These are phyloP conservation scores for Amoeboaphelidium protococcarum DNA, from an alignment of 371 early-diverging fungal species.

Conservation along the genomic window DNA sequence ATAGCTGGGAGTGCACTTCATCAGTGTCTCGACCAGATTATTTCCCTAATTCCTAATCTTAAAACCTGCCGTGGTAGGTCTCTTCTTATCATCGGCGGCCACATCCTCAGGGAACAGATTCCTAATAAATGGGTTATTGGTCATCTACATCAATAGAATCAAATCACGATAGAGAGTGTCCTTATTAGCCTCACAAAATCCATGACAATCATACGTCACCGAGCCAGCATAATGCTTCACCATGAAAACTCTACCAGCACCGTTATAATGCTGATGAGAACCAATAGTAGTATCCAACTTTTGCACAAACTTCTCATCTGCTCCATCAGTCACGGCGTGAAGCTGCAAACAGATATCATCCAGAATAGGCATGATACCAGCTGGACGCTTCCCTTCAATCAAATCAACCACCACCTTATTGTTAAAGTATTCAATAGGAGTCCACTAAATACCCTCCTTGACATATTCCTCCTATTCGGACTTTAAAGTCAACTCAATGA, in stretches of 20 bases:
- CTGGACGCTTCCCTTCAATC: constrained; percentile 80
- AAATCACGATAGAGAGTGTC: constrained; percentile 36
- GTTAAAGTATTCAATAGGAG: constrained; percentile 98
- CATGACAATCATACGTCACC: constrained; percentile 69
- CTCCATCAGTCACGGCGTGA: constrained; percentile 58
- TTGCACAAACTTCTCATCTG: constrained; percentile 20
- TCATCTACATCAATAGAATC: background rate
- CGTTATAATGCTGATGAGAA: constrained; percentile 4
- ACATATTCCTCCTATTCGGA: constrained; percentile 20
- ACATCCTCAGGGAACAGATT: constrained; percentile 57
- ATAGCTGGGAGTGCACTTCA: constrained; percentile 88
- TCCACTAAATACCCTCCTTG: constrained; percentile 91
- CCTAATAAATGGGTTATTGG: constrained; percentile 13
- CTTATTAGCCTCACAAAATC: constrained; percentile 97
- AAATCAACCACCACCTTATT: constrained; percentile 92
- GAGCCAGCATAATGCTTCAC: constrained; percentile 81
- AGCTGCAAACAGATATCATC: constrained; percentile 83
- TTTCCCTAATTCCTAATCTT: constrained; percentile 22
- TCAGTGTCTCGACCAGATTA: constrained; percentile 62
- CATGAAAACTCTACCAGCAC: constrained; percentile 1
- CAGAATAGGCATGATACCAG: constrained; percentile 61
- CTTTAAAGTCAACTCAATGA: constrained; percentile 18
- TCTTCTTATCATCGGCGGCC: constrained; percentile 57
- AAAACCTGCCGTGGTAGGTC: constrained; percentile 25
- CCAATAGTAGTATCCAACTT: background rate